Percentiles rank a stretch among this genome's conserved stretches.
Conservation (phyloP, 805 yeast species). For the Blastobotrys chiropterorum region DNA sequence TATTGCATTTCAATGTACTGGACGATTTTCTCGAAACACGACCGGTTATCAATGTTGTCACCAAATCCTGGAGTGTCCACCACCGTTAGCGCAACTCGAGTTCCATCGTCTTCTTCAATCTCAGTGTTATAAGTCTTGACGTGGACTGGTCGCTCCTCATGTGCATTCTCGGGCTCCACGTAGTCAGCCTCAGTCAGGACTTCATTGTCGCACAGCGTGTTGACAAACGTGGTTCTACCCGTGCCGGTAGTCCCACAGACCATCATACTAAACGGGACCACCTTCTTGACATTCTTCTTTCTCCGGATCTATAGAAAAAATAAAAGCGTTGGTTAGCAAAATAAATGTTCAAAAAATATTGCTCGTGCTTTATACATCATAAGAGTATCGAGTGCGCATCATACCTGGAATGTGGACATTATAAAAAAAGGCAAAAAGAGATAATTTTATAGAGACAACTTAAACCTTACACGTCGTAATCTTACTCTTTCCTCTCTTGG, state of each 20-base stretch:
- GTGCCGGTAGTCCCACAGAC: constrained; percentile 68
- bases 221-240: constrained; percentile 69
- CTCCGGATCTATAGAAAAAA: constrained; percentile 34
- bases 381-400: constrained; percentile 1
- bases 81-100: constrained; percentile 46
- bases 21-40: constrained; percentile 44
- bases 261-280: constrained; percentile 59
- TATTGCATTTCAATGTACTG: constrained; percentile 64
- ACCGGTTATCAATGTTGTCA: constrained; percentile 61
- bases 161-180: constrained; percentile 31
- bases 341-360: background rate
- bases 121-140: constrained; percentile 48
- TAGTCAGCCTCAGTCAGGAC: constrained; percentile 30
- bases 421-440: background rate
- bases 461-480: background rate
- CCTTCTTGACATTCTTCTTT: constrained; percentile 56
- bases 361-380: background rate
- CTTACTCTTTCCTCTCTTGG: background rate
- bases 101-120: constrained; percentile 47
- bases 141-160: constrained; percentile 33
- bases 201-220: constrained; percentile 50
- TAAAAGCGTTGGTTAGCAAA: background rate
- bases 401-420: background rate
- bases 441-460: background rate
- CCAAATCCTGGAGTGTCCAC: constrained; percentile 76